phyloP scores from a whole-genome alignment of 1,139 yeast species.

The Sugiyamaella grinbergsii region DNA sequence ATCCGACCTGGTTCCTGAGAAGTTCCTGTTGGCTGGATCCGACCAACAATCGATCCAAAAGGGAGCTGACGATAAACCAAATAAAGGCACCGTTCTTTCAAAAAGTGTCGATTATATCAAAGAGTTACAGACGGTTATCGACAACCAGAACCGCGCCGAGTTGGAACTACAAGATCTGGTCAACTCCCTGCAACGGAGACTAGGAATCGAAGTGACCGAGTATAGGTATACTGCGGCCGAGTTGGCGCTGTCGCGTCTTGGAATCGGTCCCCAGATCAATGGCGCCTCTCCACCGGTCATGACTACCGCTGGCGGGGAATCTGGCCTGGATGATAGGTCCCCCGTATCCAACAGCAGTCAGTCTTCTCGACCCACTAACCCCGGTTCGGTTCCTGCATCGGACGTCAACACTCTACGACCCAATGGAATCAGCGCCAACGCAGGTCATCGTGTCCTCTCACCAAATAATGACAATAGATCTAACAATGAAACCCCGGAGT shows the following conservation, averaged over 20 bases:
- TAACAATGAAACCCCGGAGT: conserved; percentile 24
- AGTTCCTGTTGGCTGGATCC: conserved; percentile 48
- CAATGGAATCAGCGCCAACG: neutral
- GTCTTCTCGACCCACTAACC: conserved; percentile 17
- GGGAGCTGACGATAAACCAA: conserved; percentile 84
- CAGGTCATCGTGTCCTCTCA: neutral
- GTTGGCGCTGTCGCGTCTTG: conserved; percentile 70
- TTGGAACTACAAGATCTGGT: conserved; percentile 68
- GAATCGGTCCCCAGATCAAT: conserved; percentile 48
- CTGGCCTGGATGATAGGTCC: conserved; percentile 19
- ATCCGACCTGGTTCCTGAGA: conserved; percentile 65
- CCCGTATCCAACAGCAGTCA: conserved; percentile 21
- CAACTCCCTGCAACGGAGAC: conserved; percentile 53
- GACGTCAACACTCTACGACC: neutral
- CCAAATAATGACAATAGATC: conserved; percentile 9
- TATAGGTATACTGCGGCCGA: conserved; percentile 80
- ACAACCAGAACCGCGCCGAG: conserved; percentile 66
- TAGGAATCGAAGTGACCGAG: conserved; percentile 50
- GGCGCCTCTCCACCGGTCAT: conserved; percentile 20
- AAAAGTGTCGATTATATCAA: conserved; percentile 84
- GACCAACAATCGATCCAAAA: conserved; percentile 29
- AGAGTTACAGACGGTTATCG: conserved; percentile 71
- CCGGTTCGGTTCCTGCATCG: conserved; percentile 11
- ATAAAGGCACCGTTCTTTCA: conserved; percentile 85
- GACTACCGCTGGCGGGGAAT: conserved; percentile 1